Base-by-base conservation (phyloP, 192 early-diverging fungal genomes). In the Coemansia sp. region DNA sequence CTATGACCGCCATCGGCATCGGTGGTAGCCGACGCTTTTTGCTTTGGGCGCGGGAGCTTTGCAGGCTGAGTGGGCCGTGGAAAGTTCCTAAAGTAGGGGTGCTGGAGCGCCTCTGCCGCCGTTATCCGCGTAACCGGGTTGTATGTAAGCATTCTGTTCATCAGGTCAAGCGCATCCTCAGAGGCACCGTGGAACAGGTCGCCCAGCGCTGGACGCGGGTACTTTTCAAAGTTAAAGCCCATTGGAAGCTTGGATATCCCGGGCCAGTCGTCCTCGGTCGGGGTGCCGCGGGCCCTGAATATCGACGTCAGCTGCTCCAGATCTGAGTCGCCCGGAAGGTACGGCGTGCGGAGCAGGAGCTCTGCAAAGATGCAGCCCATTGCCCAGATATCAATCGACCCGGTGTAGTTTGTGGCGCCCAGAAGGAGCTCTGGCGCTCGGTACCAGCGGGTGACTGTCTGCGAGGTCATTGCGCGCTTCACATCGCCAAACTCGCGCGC, bases 301-400 rank as follows among this genome's bases (percentile, higher is more conserved):
- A 92, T 94, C 1, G 86, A 87, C 7, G 85, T 87, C 14, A 94
- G 76, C 67, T 93, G 92, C 44, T 88, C 89, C 76, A 94, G 75
- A 57, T 94, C 92, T 0, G 88, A 80, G n/a, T 92, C 91, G 42
- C 88, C 93, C 0, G 97, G 88, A 40, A 99, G 68, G 69, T 93
- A 98, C 4, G 98, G 96, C 12, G 89, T 88, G 22, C 98, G 87
- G 65, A 97, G 74, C 86, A 97, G 87, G 13, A 99, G 88, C 67
- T 99, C 98, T 8, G 96, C 98, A 91, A 99, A 99, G 42, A 99
- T 96, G 68, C 98, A 98, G 17, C 96, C 98, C 22, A 94, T 89
- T 0, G 96, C 87, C 98, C 98, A 99, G 13, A 99, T 96, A 69
- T 99, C 98, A 11, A 98, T 90, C 0, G 88, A 90, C 9, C 88